Evolutionary conservation across 768 basidiomycete species (phyloP), one percentile per base, ranked within the genome.

Genomic region (Agrocybe pediades): DNA sequence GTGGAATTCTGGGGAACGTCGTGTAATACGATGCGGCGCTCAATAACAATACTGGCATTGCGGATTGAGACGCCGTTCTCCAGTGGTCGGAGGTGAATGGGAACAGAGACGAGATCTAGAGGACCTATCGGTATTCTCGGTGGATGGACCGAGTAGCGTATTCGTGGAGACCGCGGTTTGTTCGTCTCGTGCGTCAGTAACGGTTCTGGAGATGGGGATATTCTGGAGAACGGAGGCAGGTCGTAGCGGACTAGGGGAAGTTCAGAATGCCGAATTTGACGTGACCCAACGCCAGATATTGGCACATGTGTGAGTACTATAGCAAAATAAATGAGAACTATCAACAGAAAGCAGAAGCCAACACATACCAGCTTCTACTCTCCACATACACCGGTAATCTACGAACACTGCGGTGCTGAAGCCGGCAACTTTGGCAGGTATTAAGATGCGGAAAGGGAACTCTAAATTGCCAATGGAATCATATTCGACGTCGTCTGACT

Each of bases 351-450:
- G 59, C 54, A 51, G 27, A 41, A 51, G n/a, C n/a, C 21, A 56
- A 42, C 13, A 77, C 85, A 58, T 58, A 85, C 90, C 80, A 57
- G 91, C 91, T 74, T 94, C 92, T 52, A 94, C 76, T 49, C 90
- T 79, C 92, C 92, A 94, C 65, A 82, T 82, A 64, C 88, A 84
- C 41, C 86, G 79, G 68, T 91, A 94, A 61, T 86, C 87, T 60
- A 87, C 87, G 62, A 85, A 90, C 55, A 83, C 77, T 13, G 86
- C 80, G 44, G 86, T 85, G 67, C 86, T 87, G 62, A 84, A 86
- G 36, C 88, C 88, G 15, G 77, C 69, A 46, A 81, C 77, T 56
- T 79, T 75, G 51, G 79, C 66, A 23, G 92, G 92, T 23, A 94
- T 55, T 42, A 79, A 77, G 62, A 94, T 76, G 46, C 83, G 82